These are phyloP conservation scores for Oxalis stricta DNA, from an alignment of 441 rosid genomes.

Conservation along the genomic window DNA sequence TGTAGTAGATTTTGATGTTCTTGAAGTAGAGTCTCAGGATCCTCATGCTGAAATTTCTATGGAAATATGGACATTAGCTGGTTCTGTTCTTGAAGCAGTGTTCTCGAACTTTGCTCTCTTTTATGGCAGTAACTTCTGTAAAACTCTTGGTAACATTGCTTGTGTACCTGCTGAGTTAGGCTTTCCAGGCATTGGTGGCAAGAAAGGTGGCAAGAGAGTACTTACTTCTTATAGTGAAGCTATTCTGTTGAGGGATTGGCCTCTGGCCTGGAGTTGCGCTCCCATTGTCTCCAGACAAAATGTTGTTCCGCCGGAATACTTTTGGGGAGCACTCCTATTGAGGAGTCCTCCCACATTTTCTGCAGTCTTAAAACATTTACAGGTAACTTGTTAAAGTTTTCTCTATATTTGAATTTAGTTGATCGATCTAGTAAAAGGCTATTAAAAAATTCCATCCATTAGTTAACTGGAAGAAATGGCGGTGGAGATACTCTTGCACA, in stretches of 20 bases:
- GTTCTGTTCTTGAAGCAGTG: constrained; percentile 78
- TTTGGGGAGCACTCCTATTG: constrained; percentile 75
- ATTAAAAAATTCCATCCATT: constrained; percentile 16
- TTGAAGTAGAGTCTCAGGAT: constrained; percentile 36
- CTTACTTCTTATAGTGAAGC: constrained; percentile 83
- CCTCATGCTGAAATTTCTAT: constrained; percentile 44
- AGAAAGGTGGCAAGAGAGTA: constrained; percentile 62
- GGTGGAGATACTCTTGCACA: constrained; percentile 98
- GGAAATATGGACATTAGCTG: constrained; percentile 80
- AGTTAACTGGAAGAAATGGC: constrained; percentile 80
- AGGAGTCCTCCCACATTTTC: constrained; percentile 87
- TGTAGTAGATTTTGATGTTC: constrained; percentile 38
- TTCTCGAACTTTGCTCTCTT: constrained; percentile 77
- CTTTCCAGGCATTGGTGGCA: constrained; percentile 59
- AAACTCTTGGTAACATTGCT: constrained; percentile 61
- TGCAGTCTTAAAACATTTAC: constrained; percentile 72
- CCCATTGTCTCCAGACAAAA: constrained; percentile 75
- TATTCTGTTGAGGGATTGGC: constrained; percentile 80
- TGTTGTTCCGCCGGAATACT: constrained; percentile 80
- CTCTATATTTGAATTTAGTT: constrained; percentile 5
- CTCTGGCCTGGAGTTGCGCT: constrained; percentile 90
- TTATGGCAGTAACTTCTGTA: constrained; percentile 76
- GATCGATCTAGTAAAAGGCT: constrained; percentile 3
- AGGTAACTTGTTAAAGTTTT: constrained; percentile 30
- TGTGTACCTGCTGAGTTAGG: constrained; percentile 91